Evolutionary conservation across 2,329 filamentous ascomycete genomes (phyloP).

Genomic region (Aureobasidium pullulans): DNA sequence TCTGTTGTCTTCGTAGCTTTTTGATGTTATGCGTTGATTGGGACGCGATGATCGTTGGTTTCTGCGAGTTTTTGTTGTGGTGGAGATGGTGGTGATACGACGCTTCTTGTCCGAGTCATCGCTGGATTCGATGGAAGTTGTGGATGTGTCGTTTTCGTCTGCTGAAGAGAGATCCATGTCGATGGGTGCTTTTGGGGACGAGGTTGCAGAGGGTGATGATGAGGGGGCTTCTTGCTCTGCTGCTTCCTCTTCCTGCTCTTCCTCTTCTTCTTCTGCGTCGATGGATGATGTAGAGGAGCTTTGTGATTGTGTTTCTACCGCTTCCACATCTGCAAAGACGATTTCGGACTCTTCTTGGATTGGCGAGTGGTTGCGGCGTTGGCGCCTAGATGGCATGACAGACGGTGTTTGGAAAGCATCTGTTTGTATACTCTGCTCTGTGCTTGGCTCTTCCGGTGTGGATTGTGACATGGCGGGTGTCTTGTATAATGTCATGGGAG

Average conservation of each 20-base stretch:
- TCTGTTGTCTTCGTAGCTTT: not conserved
- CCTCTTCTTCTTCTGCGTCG: not conserved
- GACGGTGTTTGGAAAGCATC: conserved; percentile 2
- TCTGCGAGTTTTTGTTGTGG: not conserved
- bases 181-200: not conserved
- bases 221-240: not conserved
- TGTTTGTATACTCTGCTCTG: not conserved
- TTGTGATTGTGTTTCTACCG: not conserved
- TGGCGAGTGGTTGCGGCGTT: not conserved
- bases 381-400: not conserved
- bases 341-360: conserved; percentile 9
- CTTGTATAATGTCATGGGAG: conserved; percentile 5
- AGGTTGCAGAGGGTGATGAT: not conserved
- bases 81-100: not conserved
- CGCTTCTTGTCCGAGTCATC: not conserved
- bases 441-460: not conserved
- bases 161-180: not conserved
- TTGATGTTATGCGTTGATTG: not conserved
- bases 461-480: not conserved
- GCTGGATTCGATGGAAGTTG: conserved; percentile 1
- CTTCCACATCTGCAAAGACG: not conserved
- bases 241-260: not conserved
- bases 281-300: not conserved
- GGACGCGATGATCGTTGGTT: not conserved
- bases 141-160: conserved; percentile 3